phyloP scores from a whole-genome alignment of 345 rosid genomes.

The Bruguiera parviflora region DNA sequence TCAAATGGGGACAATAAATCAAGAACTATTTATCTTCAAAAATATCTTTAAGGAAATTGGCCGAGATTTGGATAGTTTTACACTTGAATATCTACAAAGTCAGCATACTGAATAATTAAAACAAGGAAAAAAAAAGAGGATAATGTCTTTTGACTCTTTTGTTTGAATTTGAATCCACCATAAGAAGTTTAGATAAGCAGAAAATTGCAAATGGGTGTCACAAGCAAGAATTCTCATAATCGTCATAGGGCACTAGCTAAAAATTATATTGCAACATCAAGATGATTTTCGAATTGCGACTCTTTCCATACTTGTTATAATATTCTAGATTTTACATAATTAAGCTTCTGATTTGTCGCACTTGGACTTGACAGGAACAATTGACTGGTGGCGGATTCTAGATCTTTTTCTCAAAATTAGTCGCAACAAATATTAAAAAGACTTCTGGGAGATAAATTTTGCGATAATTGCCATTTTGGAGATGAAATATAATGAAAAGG shows the following conservation, averaged over 20 bases:
- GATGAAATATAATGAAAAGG: not conserved
- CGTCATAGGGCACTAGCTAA: conserved; percentile 40
- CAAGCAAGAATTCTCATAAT: conserved; percentile 36
- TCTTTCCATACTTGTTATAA: not conserved
- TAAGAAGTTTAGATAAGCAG: not conserved
- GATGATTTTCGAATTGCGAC: not conserved
- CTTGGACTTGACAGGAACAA: no score
- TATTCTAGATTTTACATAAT: not conserved
- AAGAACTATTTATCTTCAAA: not conserved
- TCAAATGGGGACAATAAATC: conserved; percentile 12
- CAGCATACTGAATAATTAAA: conserved; percentile 15
- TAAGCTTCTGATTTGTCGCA: no score
- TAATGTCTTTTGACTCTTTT: not conserved
- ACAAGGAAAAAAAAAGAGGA: conserved; percentile 15
- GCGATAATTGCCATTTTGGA: not conserved
- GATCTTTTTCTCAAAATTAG: not conserved
- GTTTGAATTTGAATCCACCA: not conserved
- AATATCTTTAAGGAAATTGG: not conserved
- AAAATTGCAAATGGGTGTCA: conserved; percentile 32
- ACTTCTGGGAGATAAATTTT: conserved; percentile 6
- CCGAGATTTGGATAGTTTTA: conserved; percentile 7
- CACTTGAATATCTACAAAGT: conserved; percentile 2
- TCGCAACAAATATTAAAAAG: not conserved
- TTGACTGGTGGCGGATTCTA: not conserved
- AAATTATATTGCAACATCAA: conserved; percentile 1